Percentiles rank a stretch among this genome's conserved stretches.
Evolutionary conservation across 306 rosid species (phyloP).

Genomic region (Cucurbita argyrosperma): DNA sequence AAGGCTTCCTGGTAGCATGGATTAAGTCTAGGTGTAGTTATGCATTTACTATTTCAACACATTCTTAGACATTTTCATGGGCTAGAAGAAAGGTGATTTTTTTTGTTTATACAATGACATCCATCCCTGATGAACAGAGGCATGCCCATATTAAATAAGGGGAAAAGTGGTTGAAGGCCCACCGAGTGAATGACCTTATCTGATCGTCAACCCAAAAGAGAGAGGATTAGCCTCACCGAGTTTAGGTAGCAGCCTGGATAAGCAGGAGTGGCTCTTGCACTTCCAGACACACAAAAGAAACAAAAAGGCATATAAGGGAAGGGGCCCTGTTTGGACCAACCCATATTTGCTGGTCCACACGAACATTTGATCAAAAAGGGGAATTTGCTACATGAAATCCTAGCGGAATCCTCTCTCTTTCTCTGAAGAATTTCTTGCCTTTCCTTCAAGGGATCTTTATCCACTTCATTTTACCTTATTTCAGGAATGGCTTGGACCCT

Average conservation of each 20-base stretch:
- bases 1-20: no score
- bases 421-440: neutral
- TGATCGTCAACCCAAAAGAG: neutral
- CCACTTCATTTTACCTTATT: neutral
- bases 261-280: neutral
- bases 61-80: neutral
- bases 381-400: neutral
- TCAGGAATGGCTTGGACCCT: neutral
- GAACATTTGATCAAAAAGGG: neutral
- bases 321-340: neutral
- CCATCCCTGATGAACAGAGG: no score
- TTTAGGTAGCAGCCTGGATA: neutral
- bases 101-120: neutral
- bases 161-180: neutral
- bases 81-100: neutral
- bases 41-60: no score
- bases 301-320: neutral
- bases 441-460: neutral
- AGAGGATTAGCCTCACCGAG: neutral
- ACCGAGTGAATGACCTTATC: neutral
- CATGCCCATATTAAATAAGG: neutral
- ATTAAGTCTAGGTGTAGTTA: no score
- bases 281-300: neutral
- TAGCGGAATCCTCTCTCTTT: neutral
- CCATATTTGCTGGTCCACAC: neutral